Conservation (phyloP, 352 stramenopile genomes). For the Phytophthora brassicae region DNA sequence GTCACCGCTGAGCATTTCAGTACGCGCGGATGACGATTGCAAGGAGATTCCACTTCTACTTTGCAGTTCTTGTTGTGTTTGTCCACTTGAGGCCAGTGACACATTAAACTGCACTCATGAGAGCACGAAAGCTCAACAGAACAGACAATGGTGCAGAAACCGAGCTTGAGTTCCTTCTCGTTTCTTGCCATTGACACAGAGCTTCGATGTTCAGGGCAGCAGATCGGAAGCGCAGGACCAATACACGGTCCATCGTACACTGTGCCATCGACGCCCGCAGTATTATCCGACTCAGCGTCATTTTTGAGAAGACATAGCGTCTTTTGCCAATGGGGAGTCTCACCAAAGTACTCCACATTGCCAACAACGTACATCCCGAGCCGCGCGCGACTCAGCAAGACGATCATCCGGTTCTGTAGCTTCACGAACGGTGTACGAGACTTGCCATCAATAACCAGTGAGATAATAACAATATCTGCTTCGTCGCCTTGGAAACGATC, state of each 20-base stretch:
- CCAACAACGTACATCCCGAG: conserved; percentile 86
- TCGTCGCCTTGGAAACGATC: conserved; percentile 91
- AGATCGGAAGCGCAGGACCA: conserved; percentile 67
- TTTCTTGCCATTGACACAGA: conserved; percentile 35
- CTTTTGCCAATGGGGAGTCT: conserved; percentile 73
- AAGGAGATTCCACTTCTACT: conserved; percentile 67
- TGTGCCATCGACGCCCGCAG: conserved; percentile 24
- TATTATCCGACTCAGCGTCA: conserved; percentile 44
- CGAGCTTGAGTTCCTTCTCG: conserved; percentile 55
- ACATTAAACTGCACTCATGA: conserved; percentile 67
- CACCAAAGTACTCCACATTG: conserved; percentile 82
- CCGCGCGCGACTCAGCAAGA: conserved; percentile 82
- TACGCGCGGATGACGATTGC: conserved; percentile 47
- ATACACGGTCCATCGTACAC: conserved; percentile 50
- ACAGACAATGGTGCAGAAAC: conserved; percentile 81
- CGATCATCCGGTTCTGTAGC: conserved; percentile 89
- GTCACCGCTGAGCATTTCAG: conserved; percentile 62
- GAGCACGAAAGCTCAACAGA: conserved; percentile 53
- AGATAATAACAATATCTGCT: conserved; percentile 87
- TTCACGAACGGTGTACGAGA: conserved; percentile 89
- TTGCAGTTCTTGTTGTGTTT: conserved; percentile 64
- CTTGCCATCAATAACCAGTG: conserved; percentile 88
- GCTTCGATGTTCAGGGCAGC: conserved; percentile 68
- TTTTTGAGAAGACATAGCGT: conserved; percentile 63
- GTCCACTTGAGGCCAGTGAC: conserved; percentile 62